Percentiles rank a stretch among this genome's conserved stretches.
phyloP scores from a whole-genome alignment of 1,284 basidiomycete genomes.

The Meira nashicola region DNA sequence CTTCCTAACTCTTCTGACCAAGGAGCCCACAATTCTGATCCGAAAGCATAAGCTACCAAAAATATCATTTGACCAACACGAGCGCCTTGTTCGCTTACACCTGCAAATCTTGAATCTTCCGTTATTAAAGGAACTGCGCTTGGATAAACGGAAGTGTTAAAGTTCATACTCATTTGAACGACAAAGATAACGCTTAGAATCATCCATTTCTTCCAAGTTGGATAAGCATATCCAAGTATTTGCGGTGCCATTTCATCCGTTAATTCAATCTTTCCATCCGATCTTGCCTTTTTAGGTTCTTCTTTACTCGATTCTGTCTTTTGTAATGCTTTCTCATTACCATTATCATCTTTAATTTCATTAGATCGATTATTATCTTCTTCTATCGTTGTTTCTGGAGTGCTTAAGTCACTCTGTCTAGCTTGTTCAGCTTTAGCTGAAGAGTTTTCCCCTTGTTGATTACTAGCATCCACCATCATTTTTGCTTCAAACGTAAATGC shows the following conservation, averaged over 20 bases:
- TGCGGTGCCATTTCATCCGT: slow-evolving; percentile 49
- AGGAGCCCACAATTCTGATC: slow-evolving; percentile 51
- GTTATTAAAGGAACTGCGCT: slow-evolving; percentile 43
- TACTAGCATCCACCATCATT: too few relatives aligned
- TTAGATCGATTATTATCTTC: background rate
- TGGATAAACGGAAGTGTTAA: slow-evolving; percentile 53
- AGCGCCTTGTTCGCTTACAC: slow-evolving; percentile 52
- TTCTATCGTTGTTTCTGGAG: background rate
- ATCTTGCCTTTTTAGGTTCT: background rate
- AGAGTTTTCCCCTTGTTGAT: too few relatives aligned
- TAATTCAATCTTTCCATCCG: slow-evolving; percentile 51
- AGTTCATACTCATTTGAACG: slow-evolving; percentile 54
- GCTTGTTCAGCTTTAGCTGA: too few relatives aligned
- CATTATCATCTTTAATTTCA: background rate
- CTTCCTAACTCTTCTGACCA: slow-evolving; percentile 53
- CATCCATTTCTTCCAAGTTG: slow-evolving; percentile 52
- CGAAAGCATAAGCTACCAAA: slow-evolving; percentile 55
- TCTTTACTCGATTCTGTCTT: background rate
- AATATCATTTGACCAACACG: slow-evolving; percentile 55
- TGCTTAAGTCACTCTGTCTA: too few relatives aligned
- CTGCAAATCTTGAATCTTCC: slow-evolving; percentile 39
- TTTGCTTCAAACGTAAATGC: too few relatives aligned
- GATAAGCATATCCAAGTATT: slow-evolving; percentile 40
- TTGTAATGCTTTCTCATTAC: background rate
- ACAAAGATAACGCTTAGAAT: slow-evolving; percentile 52